Evolutionary conservation across 2,329 filamentous ascomycete genomes (phyloP).

Genomic region (Fonsecaea pugnacius): DNA sequence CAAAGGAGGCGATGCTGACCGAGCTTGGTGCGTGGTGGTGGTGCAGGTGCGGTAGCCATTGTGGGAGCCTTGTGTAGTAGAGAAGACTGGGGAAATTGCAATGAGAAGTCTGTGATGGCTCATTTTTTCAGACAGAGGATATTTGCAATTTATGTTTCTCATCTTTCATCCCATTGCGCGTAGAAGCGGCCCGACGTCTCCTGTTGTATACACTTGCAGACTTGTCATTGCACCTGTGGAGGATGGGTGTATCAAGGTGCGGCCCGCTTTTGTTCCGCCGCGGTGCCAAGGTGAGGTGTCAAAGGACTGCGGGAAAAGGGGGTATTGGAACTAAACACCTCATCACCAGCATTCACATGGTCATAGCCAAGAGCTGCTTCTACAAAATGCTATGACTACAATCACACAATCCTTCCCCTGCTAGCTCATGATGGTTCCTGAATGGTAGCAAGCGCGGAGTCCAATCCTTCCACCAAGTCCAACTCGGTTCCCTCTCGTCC

Average conservation of each 20-base stretch:
- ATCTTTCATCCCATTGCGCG: background rate
- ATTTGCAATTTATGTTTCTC: background rate
- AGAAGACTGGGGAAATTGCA: background rate
- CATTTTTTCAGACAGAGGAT: background rate
- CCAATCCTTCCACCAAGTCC: too few relatives aligned
- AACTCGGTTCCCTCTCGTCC: too few relatives aligned
- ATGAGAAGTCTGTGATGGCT: background rate
- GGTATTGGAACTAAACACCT: too few relatives aligned
- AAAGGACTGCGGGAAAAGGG: too few relatives aligned
- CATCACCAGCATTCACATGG: too few relatives aligned
- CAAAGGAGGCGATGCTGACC: slow-evolving; percentile 59
- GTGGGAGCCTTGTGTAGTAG: background rate
- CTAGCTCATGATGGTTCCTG: too few relatives aligned
- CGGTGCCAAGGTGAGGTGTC: background rate
- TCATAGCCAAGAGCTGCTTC: too few relatives aligned
- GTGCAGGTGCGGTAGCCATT: slow-evolving; percentile 29
- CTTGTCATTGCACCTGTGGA: too few relatives aligned
- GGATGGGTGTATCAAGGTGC: background rate
- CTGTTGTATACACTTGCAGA: background rate
- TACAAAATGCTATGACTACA: too few relatives aligned
- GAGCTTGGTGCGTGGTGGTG: slow-evolving; percentile 47
- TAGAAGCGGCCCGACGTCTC: background rate
- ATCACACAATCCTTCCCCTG: too few relatives aligned
- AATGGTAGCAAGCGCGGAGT: too few relatives aligned
- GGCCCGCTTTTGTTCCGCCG: background rate